A percentile compares a stretch with the other conserved stretches of the same genome.
Conservation (phyloP, 441 rosid genomes). For the Brassica hybrid region DNA sequence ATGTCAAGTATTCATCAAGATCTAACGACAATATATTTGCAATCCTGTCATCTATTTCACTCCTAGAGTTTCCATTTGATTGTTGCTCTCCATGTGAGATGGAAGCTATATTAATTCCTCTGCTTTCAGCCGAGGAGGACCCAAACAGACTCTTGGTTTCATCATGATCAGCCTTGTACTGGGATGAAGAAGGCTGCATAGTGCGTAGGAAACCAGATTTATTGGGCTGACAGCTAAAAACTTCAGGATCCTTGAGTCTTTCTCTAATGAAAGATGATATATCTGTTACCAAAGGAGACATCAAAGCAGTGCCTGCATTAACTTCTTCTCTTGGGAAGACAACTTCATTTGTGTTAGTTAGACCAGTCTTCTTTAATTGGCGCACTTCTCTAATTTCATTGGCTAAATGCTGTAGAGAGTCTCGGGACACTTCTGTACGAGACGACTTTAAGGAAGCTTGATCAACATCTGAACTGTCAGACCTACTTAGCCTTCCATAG, state of each 20-base stretch:
- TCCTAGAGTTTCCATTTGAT: constrained; percentile 35
- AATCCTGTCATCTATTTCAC: constrained; percentile 56
- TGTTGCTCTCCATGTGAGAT: constrained; percentile 58
- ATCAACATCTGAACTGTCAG: constrained; percentile 43
- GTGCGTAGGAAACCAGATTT: constrained; percentile 52
- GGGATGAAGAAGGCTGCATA: constrained; percentile 61
- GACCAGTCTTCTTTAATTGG: constrained; percentile 23
- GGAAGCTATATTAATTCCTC: constrained; percentile 42
- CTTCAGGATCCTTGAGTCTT: constrained; percentile 83
- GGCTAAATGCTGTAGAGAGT: constrained; percentile 17
- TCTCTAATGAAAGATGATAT: constrained; percentile 75
- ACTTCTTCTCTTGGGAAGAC: constrained; percentile 39
- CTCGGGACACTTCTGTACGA: constrained; percentile 45
- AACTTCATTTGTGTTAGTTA: constrained; percentile 16
- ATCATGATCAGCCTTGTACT: constrained; percentile 49
- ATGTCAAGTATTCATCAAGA: constrained; percentile 55
- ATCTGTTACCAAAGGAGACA: constrained; percentile 39
- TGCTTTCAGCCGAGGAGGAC: constrained; percentile 47
- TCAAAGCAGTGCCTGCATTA: constrained; percentile 47
- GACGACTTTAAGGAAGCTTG: constrained; percentile 42
- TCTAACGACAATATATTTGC: constrained; percentile 61
- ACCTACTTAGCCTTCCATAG: constrained; percentile 36
- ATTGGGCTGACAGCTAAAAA: constrained; percentile 50
- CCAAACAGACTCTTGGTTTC: constrained; percentile 47
- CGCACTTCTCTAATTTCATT: constrained; percentile 29